Percentiles rank a stretch among this genome's conserved stretches.
Conservation (phyloP, 2,329 filamentous ascomycete genomes). For the Neoarthrinium moseri region DNA sequence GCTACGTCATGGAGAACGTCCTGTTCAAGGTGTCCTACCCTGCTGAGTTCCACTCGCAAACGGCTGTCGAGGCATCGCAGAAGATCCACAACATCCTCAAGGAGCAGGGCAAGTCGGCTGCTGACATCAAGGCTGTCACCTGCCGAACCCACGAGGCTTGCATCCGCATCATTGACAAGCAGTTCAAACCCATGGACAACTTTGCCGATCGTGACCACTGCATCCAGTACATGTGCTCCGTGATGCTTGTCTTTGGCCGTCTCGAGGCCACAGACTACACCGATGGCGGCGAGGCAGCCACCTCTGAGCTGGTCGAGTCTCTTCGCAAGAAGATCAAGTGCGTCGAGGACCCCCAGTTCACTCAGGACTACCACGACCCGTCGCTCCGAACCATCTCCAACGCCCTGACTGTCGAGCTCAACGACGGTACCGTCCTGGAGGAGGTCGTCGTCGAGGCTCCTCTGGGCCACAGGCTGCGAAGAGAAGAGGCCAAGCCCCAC, state of each 20-base stretch:
- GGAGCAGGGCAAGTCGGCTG: constrained; percentile 82
- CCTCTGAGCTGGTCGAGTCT: constrained; percentile 83
- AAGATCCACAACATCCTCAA: constrained; percentile 83
- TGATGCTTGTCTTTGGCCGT: constrained; percentile 94
- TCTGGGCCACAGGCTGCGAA: constrained; percentile 83
- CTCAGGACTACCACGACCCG: constrained; percentile 92
- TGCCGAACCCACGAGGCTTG: constrained; percentile 98
- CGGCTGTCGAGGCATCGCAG: constrained; percentile 91
- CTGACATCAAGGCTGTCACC: constrained; percentile 88
- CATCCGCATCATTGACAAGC: constrained; percentile 99
- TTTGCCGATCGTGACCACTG: constrained; percentile 99
- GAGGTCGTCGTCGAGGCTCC: constrained; percentile 94
- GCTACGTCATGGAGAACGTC: constrained; percentile 99
- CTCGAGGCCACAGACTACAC: constrained; percentile 92
- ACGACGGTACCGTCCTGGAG: constrained; percentile 87
- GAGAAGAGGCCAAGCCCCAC: constrained; percentile 97
- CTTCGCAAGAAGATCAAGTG: constrained; percentile 93
- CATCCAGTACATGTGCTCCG: constrained; percentile 98
- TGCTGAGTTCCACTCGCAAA: constrained; percentile 98
- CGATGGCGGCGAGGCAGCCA: constrained; percentile 89
- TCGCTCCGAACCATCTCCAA: constrained; percentile 94
- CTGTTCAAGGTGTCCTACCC: constrained; percentile 99
- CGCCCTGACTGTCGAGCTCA: constrained; percentile 89
- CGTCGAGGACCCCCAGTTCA: constrained; percentile 94
- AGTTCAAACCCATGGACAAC: constrained; percentile 99